Evolutionary conservation across 495 filamentous ascomycete genomes (phyloP).

Genomic region (Ramalina intermedia): DNA sequence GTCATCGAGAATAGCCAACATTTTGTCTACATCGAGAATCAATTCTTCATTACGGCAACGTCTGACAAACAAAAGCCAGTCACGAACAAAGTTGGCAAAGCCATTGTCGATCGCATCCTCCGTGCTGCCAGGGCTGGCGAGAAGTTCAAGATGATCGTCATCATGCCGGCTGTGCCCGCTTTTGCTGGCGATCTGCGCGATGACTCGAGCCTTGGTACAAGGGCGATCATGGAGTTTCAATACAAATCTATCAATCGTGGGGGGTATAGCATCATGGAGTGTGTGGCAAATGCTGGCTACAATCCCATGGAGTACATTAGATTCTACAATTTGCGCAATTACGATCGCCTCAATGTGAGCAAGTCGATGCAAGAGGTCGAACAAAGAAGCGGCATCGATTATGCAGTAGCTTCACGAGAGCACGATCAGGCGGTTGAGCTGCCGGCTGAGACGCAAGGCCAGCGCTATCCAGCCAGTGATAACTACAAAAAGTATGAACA

Average conservation of each 20-base stretch:
- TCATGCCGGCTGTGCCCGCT: constrained; percentile 78
- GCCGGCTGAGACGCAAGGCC: constrained; percentile 1
- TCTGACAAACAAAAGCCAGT: constrained; percentile 62
- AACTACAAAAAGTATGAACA: constrained; percentile 37
- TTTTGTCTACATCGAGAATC: constrained; percentile 92
- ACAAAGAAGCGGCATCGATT: constrained; percentile 52
- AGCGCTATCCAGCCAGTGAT: not conserved
- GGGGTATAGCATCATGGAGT: constrained; percentile 73
- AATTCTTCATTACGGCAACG: constrained; percentile 95
- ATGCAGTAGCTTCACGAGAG: constrained; percentile 53
- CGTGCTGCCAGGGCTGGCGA: constrained; percentile 57
- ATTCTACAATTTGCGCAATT: constrained; percentile 91
- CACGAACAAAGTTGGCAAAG: constrained; percentile 72
- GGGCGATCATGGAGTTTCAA: constrained; percentile 94
- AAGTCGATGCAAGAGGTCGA: constrained; percentile 49
- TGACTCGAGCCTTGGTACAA: constrained; percentile 67
- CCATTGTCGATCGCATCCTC: constrained; percentile 77
- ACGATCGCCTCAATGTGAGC: constrained; percentile 75
- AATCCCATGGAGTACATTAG: constrained; percentile 70
- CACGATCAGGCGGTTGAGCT: constrained; percentile 38
- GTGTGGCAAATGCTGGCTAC: constrained; percentile 54
- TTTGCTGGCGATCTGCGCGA: constrained; percentile 80
- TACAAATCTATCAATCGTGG: constrained; percentile 84
- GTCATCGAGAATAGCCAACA: constrained; percentile 68
- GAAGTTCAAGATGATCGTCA: constrained; percentile 70